Conservation (phyloP, 495 filamentous ascomycete genomes). For the Tuber indicum region DNA sequence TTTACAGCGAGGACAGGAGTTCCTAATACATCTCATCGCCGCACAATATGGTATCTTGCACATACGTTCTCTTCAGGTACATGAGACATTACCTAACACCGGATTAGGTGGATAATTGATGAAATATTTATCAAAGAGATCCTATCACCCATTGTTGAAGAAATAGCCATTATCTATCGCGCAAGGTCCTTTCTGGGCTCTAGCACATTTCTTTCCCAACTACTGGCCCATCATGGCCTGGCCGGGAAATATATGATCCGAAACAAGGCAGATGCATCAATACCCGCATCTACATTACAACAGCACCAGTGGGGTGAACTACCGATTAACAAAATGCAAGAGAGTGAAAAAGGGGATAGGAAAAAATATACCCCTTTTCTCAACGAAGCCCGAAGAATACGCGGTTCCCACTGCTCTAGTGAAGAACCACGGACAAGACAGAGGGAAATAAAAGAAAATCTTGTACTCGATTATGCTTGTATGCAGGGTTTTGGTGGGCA, state of each 20-base stretch:
- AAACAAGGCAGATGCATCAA: not conserved
- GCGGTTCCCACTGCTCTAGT: not conserved
- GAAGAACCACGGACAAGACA: not conserved
- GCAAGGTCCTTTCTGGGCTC: not conserved
- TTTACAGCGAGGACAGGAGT: not conserved
- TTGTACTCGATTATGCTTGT: not conserved
- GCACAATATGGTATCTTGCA: not conserved
- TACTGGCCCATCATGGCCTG: not conserved
- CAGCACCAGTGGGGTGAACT: not conserved
- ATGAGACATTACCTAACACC: not conserved
- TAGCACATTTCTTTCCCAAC: not conserved
- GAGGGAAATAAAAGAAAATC: not conserved
- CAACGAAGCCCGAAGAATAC: not conserved
- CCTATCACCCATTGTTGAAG: not conserved
- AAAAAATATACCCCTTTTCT: not conserved
- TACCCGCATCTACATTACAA: conserved; percentile 1
- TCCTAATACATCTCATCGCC: not conserved
- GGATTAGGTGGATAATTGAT: not conserved
- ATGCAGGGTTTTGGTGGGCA: not conserved
- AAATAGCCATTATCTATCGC: not conserved
- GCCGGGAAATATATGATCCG: conserved; percentile 6
- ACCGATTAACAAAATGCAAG: not conserved
- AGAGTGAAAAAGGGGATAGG: not conserved
- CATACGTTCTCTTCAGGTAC: not conserved
- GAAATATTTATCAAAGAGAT: not conserved